Conservation (phyloP, 2,329 filamentous ascomycete genomes). For the Pseudogymnoascus sp. region DNA sequence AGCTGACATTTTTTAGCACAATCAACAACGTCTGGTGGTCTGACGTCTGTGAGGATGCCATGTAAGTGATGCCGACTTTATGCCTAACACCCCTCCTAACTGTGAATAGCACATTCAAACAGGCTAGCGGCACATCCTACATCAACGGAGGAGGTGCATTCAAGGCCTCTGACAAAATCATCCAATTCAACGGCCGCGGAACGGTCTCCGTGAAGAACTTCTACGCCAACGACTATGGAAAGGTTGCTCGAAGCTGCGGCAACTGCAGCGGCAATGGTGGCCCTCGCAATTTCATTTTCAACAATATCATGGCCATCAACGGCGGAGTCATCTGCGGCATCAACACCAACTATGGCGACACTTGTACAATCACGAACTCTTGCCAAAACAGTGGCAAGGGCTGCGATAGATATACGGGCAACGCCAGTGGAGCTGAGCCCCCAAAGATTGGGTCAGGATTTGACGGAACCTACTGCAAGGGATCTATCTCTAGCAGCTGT, state of each 20-base stretch:
- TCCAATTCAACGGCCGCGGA: constrained; percentile 39
- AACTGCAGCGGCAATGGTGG: constrained; percentile 38
- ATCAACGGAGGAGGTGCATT: constrained; percentile 40
- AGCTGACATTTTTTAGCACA: constrained; percentile 23
- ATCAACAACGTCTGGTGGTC: constrained; percentile 26
- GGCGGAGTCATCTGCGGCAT: constrained; percentile 41
- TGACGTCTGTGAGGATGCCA: constrained; percentile 23
- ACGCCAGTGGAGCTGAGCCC: constrained; percentile 33
- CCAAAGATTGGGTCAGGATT: constrained; percentile 33
- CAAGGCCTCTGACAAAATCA: constrained; percentile 35
- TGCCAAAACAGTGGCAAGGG: constrained; percentile 25
- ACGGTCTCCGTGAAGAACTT: constrained; percentile 32
- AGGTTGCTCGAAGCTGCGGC: constrained; percentile 44
- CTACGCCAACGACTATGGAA: constrained; percentile 39
- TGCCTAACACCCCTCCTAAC: neutral
- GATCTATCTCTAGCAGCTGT: constrained; percentile 16
- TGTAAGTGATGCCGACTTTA: neutral
- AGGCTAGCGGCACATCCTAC: constrained; percentile 34
- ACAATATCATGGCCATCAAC: constrained; percentile 36
- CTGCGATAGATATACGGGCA: constrained; percentile 32
- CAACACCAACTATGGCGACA: constrained; percentile 47
- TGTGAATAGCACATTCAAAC: constrained; percentile 28
- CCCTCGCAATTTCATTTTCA: constrained; percentile 38
- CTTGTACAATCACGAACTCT: constrained; percentile 37
- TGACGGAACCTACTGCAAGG: constrained; percentile 32